Evolutionary conservation across 1,284 basidiomycete species (phyloP), one percentile per base, ranked within the genome.

Genomic region (Mycena citricolor): DNA sequence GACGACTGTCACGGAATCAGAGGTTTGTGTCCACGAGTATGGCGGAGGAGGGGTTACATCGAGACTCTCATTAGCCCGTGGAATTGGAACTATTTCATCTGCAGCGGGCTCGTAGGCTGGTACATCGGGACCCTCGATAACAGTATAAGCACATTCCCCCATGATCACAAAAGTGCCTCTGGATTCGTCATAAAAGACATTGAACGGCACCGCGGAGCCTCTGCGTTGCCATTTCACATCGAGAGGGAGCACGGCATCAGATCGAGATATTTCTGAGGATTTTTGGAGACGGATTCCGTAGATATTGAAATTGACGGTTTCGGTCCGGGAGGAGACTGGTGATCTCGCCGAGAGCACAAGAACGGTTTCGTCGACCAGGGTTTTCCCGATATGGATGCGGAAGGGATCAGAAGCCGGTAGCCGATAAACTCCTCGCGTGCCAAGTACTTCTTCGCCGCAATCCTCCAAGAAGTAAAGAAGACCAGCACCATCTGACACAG

Each of bases 21-120:
- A 62, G 3, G 86, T 86, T 61, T 98, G 94, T 0, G 83, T 90
- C 94, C 94, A 98, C 0, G 89, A 88, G 64, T 92, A 97, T 1
- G 90, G 86, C 14, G 79, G 79, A 5, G 81, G 84, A 51, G 71
- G 78, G 17, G 54, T 48, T 35, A 55, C 55, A 53, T 79, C 76
- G 22, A 81, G 62, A 49, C 67, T 69, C 60, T 87, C 85, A 41
- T 67, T 73, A 8, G 65, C 60, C 40, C 79, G 76, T 16, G 86
- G 84, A 32, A 87, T 80, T 2, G 84, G 78, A 0, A 73, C 80
- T 5, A 85, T 64, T 55, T 89, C 86, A 39, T 84, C 81, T 0
- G 72, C 54, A 6, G 74, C 69, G 6, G 84, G 86, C 37, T 77
- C 73, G 50, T 81, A 80, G 1, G 65, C 47, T 8, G 63, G 56